These are phyloP conservation scores for Purshia tridentata DNA, from an alignment of 306 rosid species.

Conservation along the genomic window DNA sequence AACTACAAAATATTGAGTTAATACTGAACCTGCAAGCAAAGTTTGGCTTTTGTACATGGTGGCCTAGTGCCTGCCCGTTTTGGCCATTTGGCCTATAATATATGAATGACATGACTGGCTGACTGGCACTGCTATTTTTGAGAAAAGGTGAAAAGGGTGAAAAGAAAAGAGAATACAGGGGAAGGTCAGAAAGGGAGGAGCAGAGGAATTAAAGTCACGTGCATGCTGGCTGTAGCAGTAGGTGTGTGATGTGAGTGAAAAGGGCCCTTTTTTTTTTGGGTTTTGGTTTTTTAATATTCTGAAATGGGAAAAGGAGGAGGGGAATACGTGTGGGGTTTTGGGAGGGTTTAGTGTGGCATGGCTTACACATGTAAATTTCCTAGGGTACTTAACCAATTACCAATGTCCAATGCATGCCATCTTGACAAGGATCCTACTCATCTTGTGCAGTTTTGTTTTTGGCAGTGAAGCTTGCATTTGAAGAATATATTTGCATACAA, in stretches of 20 bases:
- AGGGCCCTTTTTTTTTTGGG: not conserved
- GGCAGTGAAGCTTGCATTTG: not conserved
- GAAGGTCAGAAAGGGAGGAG: not conserved
- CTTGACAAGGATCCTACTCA: not conserved
- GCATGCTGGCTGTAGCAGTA: not conserved
- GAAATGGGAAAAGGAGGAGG: no score
- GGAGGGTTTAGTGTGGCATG: not conserved
- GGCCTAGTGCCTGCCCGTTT: not conserved
- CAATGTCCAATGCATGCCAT: not conserved
- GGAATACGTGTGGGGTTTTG: not conserved
- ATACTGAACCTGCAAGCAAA: no score
- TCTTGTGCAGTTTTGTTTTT: not conserved
- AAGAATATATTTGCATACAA: no score
- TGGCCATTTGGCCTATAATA: not conserved
- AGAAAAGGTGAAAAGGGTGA: conserved; percentile 1
- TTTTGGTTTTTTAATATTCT: not conserved
- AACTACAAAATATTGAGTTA: conserved; percentile 7
- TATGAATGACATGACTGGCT: not conserved
- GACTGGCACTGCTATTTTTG: not conserved
- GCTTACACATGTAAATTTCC: conserved; percentile 5
- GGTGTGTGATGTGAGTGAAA: not conserved
- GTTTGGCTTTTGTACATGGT: conserved; percentile 13
- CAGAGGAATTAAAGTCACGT: not conserved
- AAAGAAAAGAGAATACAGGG: not conserved
- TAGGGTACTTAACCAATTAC: not conserved